Base-by-base conservation (phyloP, 2,329 filamentous ascomycete genomes). In the Didymella arachidicola region DNA sequence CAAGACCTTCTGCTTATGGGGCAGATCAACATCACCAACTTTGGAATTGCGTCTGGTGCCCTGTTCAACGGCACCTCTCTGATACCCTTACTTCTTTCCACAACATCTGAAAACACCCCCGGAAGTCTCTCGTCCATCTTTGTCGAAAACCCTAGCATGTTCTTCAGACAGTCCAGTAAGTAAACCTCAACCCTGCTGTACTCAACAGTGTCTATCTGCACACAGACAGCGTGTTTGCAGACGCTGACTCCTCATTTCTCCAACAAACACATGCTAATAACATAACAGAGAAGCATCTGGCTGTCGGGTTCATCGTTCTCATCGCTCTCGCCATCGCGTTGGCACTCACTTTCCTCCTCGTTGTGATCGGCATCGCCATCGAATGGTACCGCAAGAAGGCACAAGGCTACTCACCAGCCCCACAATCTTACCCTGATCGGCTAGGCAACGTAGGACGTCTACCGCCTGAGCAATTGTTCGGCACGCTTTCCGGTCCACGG, bases 1-100 rank as follows among this genome's bases (percentile, higher is more conserved):
- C 87, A 95, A 73, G 84, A 87, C 4, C 85, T 99, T 34, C 84
- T 99, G 78, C 81, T 98, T 48, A 92, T 92, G n/a, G 95, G 95
- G 38, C 86, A 89, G 52, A 86, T 99, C 65, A 84, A 87, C 64
- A 83, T 98, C 18, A 86, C 89, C 0, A 80, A 81, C 47, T 93
- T 93, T 72, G 93, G 94, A 58, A 89, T 88, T 57, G 92, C 90
- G 6, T 96, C 94, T 14, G 93, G 92, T 8, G 94, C 89, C 7
- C 81, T 97, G 27, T 99, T 91, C 80, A 92, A 98, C 71, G 95
- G 95, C 68, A 92, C 88, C 11, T 80, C 82, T 2, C 87, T 94
- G 73, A 82, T 83, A 50, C 94, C 95, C 0, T 97, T 94, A 75
- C 85, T 92, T 39, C 84, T 99, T 41, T 91, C 93, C 2, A 89